Evolutionary conservation across 768 basidiomycete species (phyloP).

Genomic region (Podaxis sp.): DNA sequence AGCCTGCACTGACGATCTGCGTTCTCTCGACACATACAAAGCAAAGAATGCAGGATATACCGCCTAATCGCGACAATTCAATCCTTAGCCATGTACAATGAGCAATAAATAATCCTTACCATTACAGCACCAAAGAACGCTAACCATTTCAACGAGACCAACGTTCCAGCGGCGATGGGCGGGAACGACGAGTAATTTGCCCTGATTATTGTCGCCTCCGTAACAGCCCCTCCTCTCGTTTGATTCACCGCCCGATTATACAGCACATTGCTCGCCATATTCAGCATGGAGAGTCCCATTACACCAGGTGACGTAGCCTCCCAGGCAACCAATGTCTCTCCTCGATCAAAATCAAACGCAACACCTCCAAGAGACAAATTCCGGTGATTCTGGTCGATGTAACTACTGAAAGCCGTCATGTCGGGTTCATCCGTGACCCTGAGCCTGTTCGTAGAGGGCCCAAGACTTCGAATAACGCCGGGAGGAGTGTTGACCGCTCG

Average conservation of each 20-base stretch:
- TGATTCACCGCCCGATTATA: conserved; percentile 61
- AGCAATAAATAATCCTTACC: conserved; percentile 37
- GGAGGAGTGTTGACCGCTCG: conserved; percentile 55
- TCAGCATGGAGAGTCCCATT: conserved; percentile 60
- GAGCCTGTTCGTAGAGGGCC: conserved; percentile 34
- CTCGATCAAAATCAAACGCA: conserved; percentile 52
- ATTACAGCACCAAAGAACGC: conserved; percentile 72
- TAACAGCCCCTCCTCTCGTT: conserved; percentile 21
- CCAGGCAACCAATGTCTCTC: conserved; percentile 64
- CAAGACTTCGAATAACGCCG: conserved; percentile 45
- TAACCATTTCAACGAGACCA: conserved; percentile 69
- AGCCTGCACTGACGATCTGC: conserved; percentile 70
- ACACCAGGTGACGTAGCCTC: conserved; percentile 61
- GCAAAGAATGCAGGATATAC: conserved; percentile 83
- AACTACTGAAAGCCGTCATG: conserved; percentile 57
- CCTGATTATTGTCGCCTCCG: conserved; percentile 48
- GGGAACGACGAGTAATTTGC: conserved; percentile 62
- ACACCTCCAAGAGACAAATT: conserved; percentile 67
- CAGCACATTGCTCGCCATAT: conserved; percentile 64
- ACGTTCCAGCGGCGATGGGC: conserved; percentile 48
- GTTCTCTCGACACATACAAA: conserved; percentile 73
- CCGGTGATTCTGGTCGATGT: conserved; percentile 47
- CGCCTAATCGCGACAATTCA: conserved; percentile 36
- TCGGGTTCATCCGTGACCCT: conserved; percentile 42
- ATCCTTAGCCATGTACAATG: neutral